Base-by-base conservation (phyloP, 495 filamentous ascomycete genomes). In the Chaetomium fimeti region DNA sequence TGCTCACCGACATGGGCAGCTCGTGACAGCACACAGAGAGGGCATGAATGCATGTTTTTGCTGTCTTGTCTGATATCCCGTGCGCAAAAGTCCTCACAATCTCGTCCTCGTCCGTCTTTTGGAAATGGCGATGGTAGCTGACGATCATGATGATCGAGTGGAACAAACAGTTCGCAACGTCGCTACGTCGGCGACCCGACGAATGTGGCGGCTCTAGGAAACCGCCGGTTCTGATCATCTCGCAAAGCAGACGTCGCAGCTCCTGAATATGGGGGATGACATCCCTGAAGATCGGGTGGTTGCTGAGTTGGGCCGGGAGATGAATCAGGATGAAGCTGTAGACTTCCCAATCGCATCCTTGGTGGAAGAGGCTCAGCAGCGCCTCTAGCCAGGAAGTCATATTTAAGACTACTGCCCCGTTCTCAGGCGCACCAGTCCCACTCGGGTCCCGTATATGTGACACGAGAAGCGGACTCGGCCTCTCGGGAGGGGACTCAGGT, bases 21-120 rank as follows among this genome's bases (percentile, higher is more conserved):
- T 99, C 95, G 70, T 97, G 89, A 70, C 92, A 97, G 76, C 92
- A 98, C 48, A 98, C 86, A 2, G 91, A 89, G 9, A 99, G 81
- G 3, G 92, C 94, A 74, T 98, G 93, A 56, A 99, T 96, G 73
- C 94, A 97, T 54, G 86, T 89, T 69, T 91, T 92, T 28, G 91
- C 90, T 24, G 89, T 93, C 65, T 90, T 84, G 67, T 97, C 93
- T 15, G 89, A 86, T 54, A 96, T 87, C 9, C 92, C 92, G 57
- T 87, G 81, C 69, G 92, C 82, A 74, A 99, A 97, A 0, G 88
- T 83, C 55, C 88, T 85, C 9, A 99, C 90, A 5, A 96, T 87
- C 25, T 93, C 91, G 66, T 97, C 93, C 72, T 93, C 86, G 71
- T 98, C 91, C 57, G 82, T 83, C 72, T 92, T 96, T 24, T 86